Evolutionary conservation across 2,329 filamentous ascomycete species (phyloP).

Genomic region (Colletotrichum tropicale): DNA sequence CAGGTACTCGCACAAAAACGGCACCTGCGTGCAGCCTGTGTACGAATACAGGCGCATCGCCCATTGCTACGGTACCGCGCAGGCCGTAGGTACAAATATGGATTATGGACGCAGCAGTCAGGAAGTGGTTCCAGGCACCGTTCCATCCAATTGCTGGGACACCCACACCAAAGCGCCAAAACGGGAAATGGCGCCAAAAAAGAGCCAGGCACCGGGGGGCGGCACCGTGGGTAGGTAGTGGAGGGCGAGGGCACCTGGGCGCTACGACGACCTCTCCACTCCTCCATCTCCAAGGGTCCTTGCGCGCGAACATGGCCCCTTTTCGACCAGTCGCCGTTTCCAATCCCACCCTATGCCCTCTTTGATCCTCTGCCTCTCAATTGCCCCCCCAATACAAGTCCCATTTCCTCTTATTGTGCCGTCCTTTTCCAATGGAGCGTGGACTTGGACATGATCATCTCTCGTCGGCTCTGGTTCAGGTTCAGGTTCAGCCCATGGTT

Average conservation of each 20-base stretch:
- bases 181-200: slow-evolving; percentile 16
- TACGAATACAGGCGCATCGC: background rate
- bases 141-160: background rate
- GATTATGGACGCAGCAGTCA: background rate
- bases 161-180: slow-evolving; percentile 12
- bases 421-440: slow-evolving; percentile 15
- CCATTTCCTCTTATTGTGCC: slow-evolving; percentile 17
- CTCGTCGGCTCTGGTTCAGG: background rate
- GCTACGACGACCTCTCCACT: background rate
- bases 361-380: slow-evolving; percentile 5
- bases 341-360: slow-evolving; percentile 16
- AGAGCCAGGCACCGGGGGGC: background rate
- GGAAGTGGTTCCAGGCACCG: background rate
- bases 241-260: background rate
- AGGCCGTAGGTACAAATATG: background rate
- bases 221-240: background rate
- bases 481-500: background rate
- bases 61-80: background rate
- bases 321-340: slow-evolving; percentile 15
- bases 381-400: background rate
- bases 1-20: background rate
- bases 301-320: slow-evolving; percentile 15
- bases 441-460: background rate
- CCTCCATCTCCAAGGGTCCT: slow-evolving; percentile 1
- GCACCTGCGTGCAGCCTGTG: background rate